A percentile compares a stretch with the other conserved stretches of the same genome.
phyloP scores from a whole-genome alignment of 768 basidiomycete species.

The Lyophyllum shimeji region DNA sequence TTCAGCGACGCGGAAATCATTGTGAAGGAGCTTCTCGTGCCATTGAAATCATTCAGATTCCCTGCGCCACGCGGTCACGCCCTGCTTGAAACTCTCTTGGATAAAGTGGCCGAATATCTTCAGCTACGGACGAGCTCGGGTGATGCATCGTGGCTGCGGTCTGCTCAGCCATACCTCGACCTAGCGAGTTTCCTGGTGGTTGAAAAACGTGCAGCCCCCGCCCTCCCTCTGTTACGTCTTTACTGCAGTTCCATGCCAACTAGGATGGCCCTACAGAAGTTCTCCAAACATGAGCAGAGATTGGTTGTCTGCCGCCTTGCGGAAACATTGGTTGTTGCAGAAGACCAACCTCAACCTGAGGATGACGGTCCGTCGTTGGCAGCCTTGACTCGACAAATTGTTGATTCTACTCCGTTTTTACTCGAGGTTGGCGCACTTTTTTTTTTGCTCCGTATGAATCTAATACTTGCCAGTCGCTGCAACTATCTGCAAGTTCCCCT shows the following conservation, averaged over 20 bases:
- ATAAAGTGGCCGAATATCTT: conserved; percentile 16
- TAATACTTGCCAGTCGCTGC: conserved; percentile 27
- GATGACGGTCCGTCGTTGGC: conserved; percentile 27
- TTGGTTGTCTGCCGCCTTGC: conserved; percentile 47
- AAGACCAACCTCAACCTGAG: conserved; percentile 24
- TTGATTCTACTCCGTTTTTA: conserved; percentile 48
- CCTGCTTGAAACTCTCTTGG: conserved; percentile 29
- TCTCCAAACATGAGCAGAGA: conserved; percentile 41
- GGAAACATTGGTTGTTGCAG: conserved; percentile 40
- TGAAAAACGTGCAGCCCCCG: conserved; percentile 38
- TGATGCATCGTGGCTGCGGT: conserved; percentile 31
- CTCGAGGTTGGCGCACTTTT: conserved; percentile 41
- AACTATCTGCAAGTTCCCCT: conserved; percentile 25
- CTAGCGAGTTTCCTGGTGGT: conserved; percentile 43
- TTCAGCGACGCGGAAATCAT: conserved; percentile 43
- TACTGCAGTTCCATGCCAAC: conserved; percentile 44
- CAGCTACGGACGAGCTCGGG: conserved; percentile 12
- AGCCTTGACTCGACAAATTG: conserved; percentile 43
- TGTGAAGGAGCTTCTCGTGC: conserved; percentile 52
- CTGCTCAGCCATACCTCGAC: conserved; percentile 44
- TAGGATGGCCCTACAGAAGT: conserved; percentile 47
- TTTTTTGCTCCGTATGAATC: conserved; percentile 1
- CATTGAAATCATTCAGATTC: conserved; percentile 43
- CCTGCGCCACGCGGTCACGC: conserved; percentile 33
- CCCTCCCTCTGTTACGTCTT: conserved; percentile 51